phyloP scores from a whole-genome alignment of 2,329 filamentous ascomycete genomes.

The Cladobotryum protrusum region DNA sequence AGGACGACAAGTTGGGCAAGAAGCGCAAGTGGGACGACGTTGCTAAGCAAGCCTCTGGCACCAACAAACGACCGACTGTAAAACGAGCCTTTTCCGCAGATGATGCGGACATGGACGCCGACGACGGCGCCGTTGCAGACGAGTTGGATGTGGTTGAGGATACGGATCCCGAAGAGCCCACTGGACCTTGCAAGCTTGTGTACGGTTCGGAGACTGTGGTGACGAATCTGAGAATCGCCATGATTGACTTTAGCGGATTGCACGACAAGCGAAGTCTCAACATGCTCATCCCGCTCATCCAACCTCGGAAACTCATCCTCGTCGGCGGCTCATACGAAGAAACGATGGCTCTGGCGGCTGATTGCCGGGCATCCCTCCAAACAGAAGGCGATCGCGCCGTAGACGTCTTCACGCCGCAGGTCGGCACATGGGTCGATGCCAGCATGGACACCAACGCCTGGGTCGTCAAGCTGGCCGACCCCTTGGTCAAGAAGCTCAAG shows the following conservation, averaged over 20 bases:
- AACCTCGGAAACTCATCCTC: constrained; percentile 91
- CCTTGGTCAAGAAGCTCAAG: constrained; percentile 76
- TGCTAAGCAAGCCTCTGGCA: constrained; percentile 28
- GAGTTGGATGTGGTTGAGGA: constrained; percentile 56
- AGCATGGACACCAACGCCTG: constrained; percentile 98
- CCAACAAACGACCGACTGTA: constrained; percentile 55
- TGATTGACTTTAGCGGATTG: constrained; percentile 85
- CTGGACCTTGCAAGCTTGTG: constrained; percentile 70
- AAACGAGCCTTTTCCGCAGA: constrained; percentile 38
- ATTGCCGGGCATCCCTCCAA: constrained; percentile 66
- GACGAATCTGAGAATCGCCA: constrained; percentile 71
- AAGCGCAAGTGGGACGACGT: constrained; percentile 90
- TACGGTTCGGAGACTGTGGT: constrained; percentile 57
- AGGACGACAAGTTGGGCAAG: constrained; percentile 67
- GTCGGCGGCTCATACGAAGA: constrained; percentile 74
- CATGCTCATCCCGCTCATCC: constrained; percentile 90
- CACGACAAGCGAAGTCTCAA: constrained; percentile 91
- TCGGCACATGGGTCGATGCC: constrained; percentile 73
- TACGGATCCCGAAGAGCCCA: constrained; percentile 41
- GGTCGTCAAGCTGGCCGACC: constrained; percentile 83
- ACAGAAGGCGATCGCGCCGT: constrained; percentile 44
- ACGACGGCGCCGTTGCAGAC: constrained; percentile 39
- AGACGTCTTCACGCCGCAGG: constrained; percentile 74
- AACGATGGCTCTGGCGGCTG: constrained; percentile 68
- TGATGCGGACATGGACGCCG: constrained; percentile 31